Evolutionary conservation across 2,329 filamentous ascomycete genomes (phyloP).

Genomic region (Thermoascus crustaceus): DNA sequence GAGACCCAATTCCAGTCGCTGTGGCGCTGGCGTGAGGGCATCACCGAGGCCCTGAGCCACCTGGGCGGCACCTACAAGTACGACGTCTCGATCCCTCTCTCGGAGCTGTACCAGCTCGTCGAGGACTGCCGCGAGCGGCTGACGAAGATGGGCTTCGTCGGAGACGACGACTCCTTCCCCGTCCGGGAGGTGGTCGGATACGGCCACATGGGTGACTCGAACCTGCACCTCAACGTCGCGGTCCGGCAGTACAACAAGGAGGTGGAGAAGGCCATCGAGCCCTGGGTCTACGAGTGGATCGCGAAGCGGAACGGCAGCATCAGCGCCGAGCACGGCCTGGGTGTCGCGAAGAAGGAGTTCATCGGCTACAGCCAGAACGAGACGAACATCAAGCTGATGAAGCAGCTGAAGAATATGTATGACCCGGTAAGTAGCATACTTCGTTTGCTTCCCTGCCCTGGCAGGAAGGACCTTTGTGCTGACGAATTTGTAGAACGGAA

Average conservation of each 20-base stretch:
- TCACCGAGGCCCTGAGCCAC: conserved; percentile 80
- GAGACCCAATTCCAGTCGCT: conserved; percentile 79
- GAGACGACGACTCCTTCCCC: conserved; percentile 65
- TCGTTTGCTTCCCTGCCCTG: conserved; percentile 2
- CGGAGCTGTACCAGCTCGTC: conserved; percentile 80
- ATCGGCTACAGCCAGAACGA: conserved; percentile 87
- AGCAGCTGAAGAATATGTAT: conserved; percentile 86
- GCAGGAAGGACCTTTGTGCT: conserved; percentile 7
- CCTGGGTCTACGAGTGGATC: conserved; percentile 98
- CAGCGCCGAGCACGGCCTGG: conserved; percentile 91
- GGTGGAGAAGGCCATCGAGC: conserved; percentile 82
- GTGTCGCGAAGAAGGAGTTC: conserved; percentile 90
- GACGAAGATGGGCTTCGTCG: conserved; percentile 64
- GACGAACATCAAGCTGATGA: conserved; percentile 85
- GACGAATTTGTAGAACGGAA: conserved; percentile 62
- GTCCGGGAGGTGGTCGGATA: conserved; percentile 91
- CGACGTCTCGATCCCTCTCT: conserved; percentile 86
- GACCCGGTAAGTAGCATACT: conserved; percentile 68
- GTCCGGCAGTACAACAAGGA: conserved; percentile 75
- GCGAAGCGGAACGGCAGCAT: conserved; percentile 81
- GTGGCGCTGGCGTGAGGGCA: conserved; percentile 90
- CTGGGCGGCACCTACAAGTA: conserved; percentile 98
- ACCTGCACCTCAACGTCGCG: conserved; percentile 86
- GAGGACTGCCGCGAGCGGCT: conserved; percentile 73
- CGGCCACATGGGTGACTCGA: conserved; percentile 96